These are phyloP conservation scores for Phytophthora idaei DNA, from an alignment of 352 stramenopile genomes.

Conservation along the genomic window DNA sequence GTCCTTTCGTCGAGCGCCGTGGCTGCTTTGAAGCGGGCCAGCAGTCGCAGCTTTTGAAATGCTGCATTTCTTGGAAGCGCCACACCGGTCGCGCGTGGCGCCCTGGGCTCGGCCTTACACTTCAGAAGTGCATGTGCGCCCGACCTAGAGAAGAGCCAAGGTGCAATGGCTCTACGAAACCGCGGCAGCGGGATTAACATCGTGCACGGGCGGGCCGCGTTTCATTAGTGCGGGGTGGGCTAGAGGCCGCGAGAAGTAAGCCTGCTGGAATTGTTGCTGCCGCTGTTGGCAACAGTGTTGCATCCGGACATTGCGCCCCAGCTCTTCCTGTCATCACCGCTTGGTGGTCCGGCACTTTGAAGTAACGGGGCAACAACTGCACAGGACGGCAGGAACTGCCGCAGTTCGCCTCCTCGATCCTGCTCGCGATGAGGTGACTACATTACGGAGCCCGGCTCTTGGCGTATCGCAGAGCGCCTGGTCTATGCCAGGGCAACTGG, in stretches of 20 bases:
- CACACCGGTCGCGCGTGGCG: constrained; percentile 13
- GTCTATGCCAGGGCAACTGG: constrained; percentile 24
- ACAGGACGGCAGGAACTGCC: background rate
- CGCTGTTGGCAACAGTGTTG: background rate
- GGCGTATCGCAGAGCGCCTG: constrained; percentile 33
- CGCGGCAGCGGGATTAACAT: constrained; percentile 17
- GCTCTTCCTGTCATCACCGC: constrained; percentile 19
- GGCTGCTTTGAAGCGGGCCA: constrained; percentile 3
- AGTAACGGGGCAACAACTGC: constrained; percentile 17
- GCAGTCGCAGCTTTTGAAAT: background rate
- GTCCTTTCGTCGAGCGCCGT: constrained; percentile 7
- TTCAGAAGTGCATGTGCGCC: constrained; percentile 33
- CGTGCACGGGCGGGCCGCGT: constrained; percentile 14
- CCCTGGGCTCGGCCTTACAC: constrained; percentile 23
- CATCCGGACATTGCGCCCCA: background rate
- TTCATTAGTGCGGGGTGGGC: constrained; percentile 22
- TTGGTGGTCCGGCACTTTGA: constrained; percentile 13
- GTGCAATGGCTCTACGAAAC: constrained; percentile 15
- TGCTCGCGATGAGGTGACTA: constrained; percentile 20
- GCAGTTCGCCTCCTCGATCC: constrained; percentile 13
- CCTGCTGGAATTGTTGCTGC: background rate
- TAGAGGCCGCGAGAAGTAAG: background rate
- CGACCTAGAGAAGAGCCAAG: constrained; percentile 26
- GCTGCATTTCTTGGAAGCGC: background rate
- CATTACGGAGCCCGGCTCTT: constrained; percentile 19